phyloP scores from a whole-genome alignment of 768 basidiomycete genomes.

The Filobasidium floriforme region DNA sequence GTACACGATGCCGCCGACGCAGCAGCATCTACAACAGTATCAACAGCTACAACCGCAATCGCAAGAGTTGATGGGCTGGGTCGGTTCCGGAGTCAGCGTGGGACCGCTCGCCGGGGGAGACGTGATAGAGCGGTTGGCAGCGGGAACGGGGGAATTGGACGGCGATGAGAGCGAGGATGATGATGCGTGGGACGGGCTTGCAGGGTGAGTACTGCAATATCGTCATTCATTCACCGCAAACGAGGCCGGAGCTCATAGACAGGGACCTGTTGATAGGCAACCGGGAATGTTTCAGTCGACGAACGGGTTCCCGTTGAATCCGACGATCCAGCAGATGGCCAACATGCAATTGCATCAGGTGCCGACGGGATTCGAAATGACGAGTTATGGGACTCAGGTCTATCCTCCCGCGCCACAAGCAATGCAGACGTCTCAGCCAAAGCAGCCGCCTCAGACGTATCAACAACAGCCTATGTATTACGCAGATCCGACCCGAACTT shows the following conservation, averaged over 20 bases:
- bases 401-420: not conserved
- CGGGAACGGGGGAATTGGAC: constrained; percentile 26
- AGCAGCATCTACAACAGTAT: too few relatives aligned
- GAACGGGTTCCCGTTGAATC: not conserved
- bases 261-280: not conserved
- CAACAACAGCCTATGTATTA: not conserved
- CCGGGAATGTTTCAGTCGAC: not conserved
- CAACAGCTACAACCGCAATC: too few relatives aligned
- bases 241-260: not conserved
- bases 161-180: constrained; percentile 38
- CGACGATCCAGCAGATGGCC: not conserved
- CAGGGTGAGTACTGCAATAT: not conserved
- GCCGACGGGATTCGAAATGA: not conserved
- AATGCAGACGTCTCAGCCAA: not conserved
- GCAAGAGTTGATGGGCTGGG: too few relatives aligned
- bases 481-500: not conserved
- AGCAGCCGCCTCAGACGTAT: not conserved
- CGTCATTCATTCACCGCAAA: not conserved
- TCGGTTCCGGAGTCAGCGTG: not conserved
- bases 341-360: not conserved
- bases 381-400: not conserved
- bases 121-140: not conserved
- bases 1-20: too few relatives aligned
- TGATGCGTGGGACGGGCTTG: constrained; percentile 18
- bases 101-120: constrained; percentile 15